Evolutionary conservation across 2,329 filamentous ascomycete genomes (phyloP), one percentile per base, ranked within the genome.

Genomic region (Elsinoe batatas): DNA sequence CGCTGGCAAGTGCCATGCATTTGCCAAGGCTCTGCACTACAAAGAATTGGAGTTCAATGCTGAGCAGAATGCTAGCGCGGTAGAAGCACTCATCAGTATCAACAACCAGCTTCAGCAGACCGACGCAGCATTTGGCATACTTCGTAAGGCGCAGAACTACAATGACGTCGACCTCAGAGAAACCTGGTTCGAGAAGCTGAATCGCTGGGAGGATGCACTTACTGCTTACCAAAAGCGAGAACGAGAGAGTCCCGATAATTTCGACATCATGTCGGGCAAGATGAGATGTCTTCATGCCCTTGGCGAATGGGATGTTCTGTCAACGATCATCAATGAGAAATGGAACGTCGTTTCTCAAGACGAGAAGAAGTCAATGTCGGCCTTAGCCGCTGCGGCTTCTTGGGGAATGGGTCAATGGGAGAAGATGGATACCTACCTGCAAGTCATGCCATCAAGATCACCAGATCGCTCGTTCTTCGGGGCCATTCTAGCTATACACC

Each of bases 51-150:
- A 99, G 67, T 99, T 98, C 69, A 82, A 97, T 58, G 91, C 96
- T 62, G 94, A 98, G 68, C 93, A 97, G 69, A 97, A 91, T 68
- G 89, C 90, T 15, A 88, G 87, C 57, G 91, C 91, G 2, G 93
- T 98, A 1, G 93, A 99, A 71, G 94, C 94, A 6, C 76, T 99
- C 58, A 99, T 99, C 64, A 93, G 91, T 60, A 98, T 99, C 75
- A 99, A 99, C 73, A 98, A 99, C 67, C 91, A 98, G 68, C 80
- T 99, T 5, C 93, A 98, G 69, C 93, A 99, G 69, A 96, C 93
- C 79, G 93, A 99, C 71, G 94, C 93, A 32, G 94, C 93, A 40
- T 97, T 99, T 63, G 93, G 93, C 70, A 99, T 99, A 58, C 77
- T 99, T 57, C 84, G 93, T 51, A 95, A 95, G 72, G 93, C 93